Evolutionary conservation across 2,329 filamentous ascomycete species (phyloP).

Genomic region (Apiospora arundinis): DNA sequence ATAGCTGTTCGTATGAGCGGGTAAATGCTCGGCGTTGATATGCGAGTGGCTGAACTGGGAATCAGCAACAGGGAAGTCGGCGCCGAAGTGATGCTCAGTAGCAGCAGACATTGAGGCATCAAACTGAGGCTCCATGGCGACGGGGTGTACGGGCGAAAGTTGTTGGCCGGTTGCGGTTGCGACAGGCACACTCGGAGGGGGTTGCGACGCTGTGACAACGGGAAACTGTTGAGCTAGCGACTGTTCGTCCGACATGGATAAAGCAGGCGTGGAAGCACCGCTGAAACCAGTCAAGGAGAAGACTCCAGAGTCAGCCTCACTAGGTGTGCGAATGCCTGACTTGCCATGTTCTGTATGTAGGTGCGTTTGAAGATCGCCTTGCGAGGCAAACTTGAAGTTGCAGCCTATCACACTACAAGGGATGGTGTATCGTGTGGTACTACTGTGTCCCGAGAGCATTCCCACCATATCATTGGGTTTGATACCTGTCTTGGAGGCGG

Average conservation of each 20-base stretch:
- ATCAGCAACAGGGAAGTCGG: not conserved
- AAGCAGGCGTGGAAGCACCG: constrained; percentile 26
- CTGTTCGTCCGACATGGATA: constrained; percentile 21
- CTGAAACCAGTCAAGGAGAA: constrained; percentile 16
- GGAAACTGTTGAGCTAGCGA: constrained; percentile 2
- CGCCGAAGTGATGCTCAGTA: not conserved
- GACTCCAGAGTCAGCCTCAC: constrained; percentile 5
- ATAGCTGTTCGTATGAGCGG: constrained; percentile 16
- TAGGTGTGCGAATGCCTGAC: constrained; percentile 27
- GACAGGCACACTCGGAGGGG: not conserved
- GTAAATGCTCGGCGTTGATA: not conserved
- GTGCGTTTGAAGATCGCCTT: constrained; percentile 57
- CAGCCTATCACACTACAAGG: constrained; percentile 52
- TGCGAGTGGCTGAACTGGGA: not conserved
- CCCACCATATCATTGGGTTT: constrained; percentile 45
- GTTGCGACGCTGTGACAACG: not conserved
- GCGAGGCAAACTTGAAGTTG: constrained; percentile 53
- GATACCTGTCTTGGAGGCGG: constrained; percentile 33
- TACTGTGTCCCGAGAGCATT: constrained; percentile 49
- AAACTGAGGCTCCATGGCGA: not conserved
- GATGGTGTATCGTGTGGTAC: constrained; percentile 50
- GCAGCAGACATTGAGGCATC: constrained; percentile 1
- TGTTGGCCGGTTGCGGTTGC: constrained; percentile 16
- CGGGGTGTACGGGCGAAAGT: constrained; percentile 17
- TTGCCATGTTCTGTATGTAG: constrained; percentile 40